Base-by-base conservation (phyloP, 768 basidiomycete species). In the Gloeopeniophorella convolvens region DNA sequence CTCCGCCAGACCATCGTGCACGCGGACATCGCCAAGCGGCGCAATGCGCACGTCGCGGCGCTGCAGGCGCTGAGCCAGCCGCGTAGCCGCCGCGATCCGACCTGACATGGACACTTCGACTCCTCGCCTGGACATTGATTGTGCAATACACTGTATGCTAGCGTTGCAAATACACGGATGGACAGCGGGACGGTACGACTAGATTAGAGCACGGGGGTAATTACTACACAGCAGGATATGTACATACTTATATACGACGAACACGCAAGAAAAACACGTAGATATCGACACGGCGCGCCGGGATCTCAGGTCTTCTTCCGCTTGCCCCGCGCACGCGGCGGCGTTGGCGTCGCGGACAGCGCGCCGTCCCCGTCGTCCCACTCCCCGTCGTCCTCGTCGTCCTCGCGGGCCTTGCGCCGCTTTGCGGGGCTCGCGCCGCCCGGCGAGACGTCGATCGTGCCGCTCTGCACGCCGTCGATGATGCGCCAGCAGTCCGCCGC, bases 401-500 rank as follows among this genome's bases (percentile, higher is more conserved):
- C n/a, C 21, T 15, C 18, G 1, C 34, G 10, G 26, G 1, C n/a
- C 1, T 16, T 2, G 26, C 27, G 2, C 32, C 13, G 8, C 6
- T 11, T 1, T 7, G 15, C 32, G n/a, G 4, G 4, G 5, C 33
- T 9, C 16, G 51, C 15, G 20, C 2, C 1, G 21, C 15, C 18
- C 8, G 33, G 39, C n/a, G 36, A 28, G 31, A 50, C 36, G 11
- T 53, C 50, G 1, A 59, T 24, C 21, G 46, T 33, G 16, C 52
- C 45, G 5, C 63, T 63, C 16, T 72, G 62, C 30, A 68, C 50
- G 12, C 58, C 58, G 15, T 75, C 66, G 49, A 87, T 71, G 58
- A 76, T 70, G 9, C 59, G 61, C 85, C 85, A 86, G 48, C 88
- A 64, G 10, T 72, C 71, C 42, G 68, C 73, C 35, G 76, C 73